Percentiles rank a stretch among this genome's conserved stretches.
These are phyloP conservation scores for Phytophthora pinifolia DNA, from an alignment of 352 stramenopile species.

Conservation along the genomic window DNA sequence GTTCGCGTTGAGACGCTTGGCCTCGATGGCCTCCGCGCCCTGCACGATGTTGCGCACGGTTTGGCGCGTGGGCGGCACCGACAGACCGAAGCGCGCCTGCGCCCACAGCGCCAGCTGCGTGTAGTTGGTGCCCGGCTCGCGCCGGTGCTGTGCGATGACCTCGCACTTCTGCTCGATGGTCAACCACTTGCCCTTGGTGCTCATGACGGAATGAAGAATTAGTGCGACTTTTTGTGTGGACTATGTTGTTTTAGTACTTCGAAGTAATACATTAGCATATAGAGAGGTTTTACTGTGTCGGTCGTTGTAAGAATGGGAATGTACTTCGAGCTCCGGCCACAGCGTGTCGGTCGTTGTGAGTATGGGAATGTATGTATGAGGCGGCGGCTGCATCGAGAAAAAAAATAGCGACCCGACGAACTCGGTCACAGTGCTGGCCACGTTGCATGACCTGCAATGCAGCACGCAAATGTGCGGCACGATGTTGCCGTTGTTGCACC, in stretches of 20 bases:
- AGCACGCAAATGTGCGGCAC: not conserved
- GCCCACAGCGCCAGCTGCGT: conserved; percentile 27
- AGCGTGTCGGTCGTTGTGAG: not conserved
- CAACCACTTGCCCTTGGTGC: conserved; percentile 29
- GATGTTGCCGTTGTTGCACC: not conserved
- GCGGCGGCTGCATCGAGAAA: not conserved
- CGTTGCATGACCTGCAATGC: not conserved
- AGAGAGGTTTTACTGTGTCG: conserved; percentile 5
- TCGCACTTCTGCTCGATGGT: conserved; percentile 32
- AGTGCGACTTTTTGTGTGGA: too few relatives aligned
- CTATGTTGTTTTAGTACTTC: too few relatives aligned
- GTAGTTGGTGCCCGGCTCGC: conserved; percentile 12
- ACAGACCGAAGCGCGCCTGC: conserved; percentile 21
- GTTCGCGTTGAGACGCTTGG: conserved; percentile 11
- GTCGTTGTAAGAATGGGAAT: not conserved
- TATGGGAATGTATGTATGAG: too few relatives aligned
- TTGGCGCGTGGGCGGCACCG: conserved; percentile 16
- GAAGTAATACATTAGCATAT: too few relatives aligned
- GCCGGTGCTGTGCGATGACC: conserved; percentile 24
- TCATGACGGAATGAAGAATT: conserved; percentile 5
- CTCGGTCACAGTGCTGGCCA: not conserved
- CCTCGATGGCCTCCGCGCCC: conserved; percentile 16
- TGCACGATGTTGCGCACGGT: conserved; percentile 27
- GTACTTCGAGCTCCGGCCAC: too few relatives aligned
- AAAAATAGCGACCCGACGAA: not conserved